A percentile compares a stretch with the other conserved stretches of the same genome.
Conservation (phyloP, 768 basidiomycete genomes). For the Lactarius vividus region DNA sequence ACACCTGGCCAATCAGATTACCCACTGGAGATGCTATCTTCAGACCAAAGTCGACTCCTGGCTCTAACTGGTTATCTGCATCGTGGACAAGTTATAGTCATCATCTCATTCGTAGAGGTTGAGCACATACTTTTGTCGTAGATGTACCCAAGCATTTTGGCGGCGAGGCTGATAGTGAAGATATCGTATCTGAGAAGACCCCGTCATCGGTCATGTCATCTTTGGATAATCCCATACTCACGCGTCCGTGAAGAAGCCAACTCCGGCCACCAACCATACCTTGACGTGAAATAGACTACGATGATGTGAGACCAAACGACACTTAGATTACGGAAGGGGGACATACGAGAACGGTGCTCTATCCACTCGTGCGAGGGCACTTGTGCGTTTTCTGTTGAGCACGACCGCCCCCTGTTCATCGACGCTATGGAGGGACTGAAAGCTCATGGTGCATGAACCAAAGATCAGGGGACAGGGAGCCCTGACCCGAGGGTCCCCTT, state of each 20-base stretch:
- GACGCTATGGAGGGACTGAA: constrained; percentile 6
- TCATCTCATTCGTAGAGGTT: neutral
- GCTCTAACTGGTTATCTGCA: constrained; percentile 37
- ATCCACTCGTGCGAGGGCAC: constrained; percentile 84
- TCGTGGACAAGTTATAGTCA: neutral
- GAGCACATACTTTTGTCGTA: constrained; percentile 45
- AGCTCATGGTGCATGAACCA: constrained; percentile 18
- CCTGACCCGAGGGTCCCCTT: neutral
- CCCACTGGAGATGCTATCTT: constrained; percentile 45
- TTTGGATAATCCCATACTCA: constrained; percentile 33
- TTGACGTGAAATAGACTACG: constrained; percentile 51
- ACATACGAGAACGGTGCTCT: constrained; percentile 80
- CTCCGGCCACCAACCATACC: constrained; percentile 53
- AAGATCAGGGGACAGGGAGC: neutral
- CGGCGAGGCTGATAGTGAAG: constrained; percentile 86
- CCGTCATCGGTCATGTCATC: neutral
- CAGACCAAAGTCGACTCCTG: constrained; percentile 41
- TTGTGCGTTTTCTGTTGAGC: constrained; percentile 70
- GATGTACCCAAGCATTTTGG: constrained; percentile 80
- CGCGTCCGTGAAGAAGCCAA: constrained; percentile 91
- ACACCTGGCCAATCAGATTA: constrained; percentile 42
- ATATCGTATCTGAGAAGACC: constrained; percentile 61
- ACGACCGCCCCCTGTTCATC: neutral
- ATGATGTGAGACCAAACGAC: neutral
- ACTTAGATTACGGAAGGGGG: neutral